A percentile compares a stretch with the other conserved stretches of the same genome.
These are phyloP conservation scores for Tricholoma sp. DNA, from an alignment of 768 basidiomycete genomes.

Conservation along the genomic window DNA sequence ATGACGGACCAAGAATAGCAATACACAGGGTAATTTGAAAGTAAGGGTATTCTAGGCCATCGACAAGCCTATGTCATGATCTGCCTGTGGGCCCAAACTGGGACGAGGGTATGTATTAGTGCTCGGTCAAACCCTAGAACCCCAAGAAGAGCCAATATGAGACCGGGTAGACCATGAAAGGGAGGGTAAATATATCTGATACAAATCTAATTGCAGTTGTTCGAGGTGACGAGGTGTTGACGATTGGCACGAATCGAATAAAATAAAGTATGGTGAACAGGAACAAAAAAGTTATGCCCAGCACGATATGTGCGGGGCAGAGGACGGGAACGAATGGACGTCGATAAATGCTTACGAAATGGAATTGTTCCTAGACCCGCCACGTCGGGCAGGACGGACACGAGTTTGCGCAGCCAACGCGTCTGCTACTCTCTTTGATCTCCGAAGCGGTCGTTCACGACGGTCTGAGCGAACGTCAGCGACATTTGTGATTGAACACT, in stretches of 20 bases:
- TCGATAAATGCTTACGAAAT: conserved; percentile 24
- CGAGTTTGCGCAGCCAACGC: conserved; percentile 46
- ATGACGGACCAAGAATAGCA: conserved; percentile 15
- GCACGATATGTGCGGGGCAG: background rate
- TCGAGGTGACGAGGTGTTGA: background rate
- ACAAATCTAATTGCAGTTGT: conserved; percentile 20
- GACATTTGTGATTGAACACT: background rate
- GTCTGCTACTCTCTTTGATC: conserved; percentile 68
- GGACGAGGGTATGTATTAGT: background rate
- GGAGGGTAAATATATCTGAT: conserved; percentile 25
- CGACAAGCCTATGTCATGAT: conserved; percentile 10
- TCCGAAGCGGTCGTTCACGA: conserved; percentile 38
- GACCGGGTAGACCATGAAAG: background rate
- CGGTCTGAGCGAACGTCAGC: conserved; percentile 1
- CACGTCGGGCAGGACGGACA: conserved; percentile 33
- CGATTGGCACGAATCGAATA: background rate
- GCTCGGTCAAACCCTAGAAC: background rate
- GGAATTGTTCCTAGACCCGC: conserved; percentile 32
- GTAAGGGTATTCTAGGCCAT: conserved; percentile 16
- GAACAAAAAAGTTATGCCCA: background rate
- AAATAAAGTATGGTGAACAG: conserved; percentile 6
- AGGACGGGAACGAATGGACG: conserved; percentile 7
- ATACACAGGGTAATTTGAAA: conserved; percentile 11
- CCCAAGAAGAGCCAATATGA: conserved; percentile 1
- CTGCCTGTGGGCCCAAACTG: conserved; percentile 11